Percentiles rank a stretch among this genome's conserved stretches.
These are phyloP conservation scores for Moricandia moricandioides DNA, from an alignment of 345 rosid genomes.

Conservation along the genomic window DNA sequence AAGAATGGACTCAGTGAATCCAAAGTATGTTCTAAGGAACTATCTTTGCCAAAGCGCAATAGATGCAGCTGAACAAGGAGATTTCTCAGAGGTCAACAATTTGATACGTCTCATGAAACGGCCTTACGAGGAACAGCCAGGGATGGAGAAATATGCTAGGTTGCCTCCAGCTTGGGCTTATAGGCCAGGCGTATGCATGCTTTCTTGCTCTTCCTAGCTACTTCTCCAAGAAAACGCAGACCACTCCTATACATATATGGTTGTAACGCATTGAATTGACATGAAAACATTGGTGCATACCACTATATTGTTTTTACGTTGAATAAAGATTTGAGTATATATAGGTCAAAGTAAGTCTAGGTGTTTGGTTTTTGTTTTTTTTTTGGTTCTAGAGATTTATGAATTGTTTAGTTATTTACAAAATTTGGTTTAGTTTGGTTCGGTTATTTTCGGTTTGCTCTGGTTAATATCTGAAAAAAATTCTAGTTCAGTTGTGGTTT, in stretches of 20 bases:
- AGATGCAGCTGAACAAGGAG: conserved; percentile 88
- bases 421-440: too few relatives aligned
- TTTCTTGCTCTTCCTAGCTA: conserved; percentile 89
- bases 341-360: not conserved
- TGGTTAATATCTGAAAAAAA: too few relatives aligned
- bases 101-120: conserved; percentile 72
- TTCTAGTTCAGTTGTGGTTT: too few relatives aligned
- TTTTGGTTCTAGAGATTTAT: too few relatives aligned
- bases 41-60: conserved; percentile 93
- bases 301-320: conserved; percentile 11
- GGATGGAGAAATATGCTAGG: conserved; percentile 93
- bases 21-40: conserved; percentile 82
- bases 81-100: conserved; percentile 71
- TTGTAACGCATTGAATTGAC: conserved; percentile 24
- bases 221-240: conserved; percentile 22
- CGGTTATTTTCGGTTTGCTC: too few relatives aligned
- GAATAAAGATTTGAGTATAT: conserved; percentile 21
- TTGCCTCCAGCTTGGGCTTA: conserved; percentile 99
- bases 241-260: conserved; percentile 11
- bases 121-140: conserved; percentile 87
- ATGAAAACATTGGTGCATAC: not conserved
- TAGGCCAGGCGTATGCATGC: conserved; percentile 96
- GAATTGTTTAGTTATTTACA: too few relatives aligned
- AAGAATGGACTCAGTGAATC: conserved; percentile 80
- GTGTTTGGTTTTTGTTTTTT: too few relatives aligned